Evolutionary conservation across 257 asterid genomes (phyloP), one percentile per base, ranked within the genome.

Genomic region (Handroanthus guayacan): DNA sequence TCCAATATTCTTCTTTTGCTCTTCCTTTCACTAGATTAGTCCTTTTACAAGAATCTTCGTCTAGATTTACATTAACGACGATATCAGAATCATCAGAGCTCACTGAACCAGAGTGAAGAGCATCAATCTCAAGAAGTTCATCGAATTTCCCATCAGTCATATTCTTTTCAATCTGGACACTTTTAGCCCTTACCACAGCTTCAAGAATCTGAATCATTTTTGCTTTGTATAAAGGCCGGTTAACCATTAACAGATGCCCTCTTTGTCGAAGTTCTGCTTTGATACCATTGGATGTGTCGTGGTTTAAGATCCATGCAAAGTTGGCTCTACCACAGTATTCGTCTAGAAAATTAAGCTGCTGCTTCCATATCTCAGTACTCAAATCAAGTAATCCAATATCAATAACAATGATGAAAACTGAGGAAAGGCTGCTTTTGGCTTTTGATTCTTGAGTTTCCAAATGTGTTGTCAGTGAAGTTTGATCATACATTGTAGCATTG

Each of bases 301-400:
- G 97, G 78, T 85, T 89, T 51, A 94, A 76, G 62, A 91, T 84
- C 97, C 97, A 94, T 3, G 94, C 96, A 18, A 94, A 90, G 85
- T 66, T 89, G 65, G 90, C 92, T 74, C 81, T 79, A 37, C 84
- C 81, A 14, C 76, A 58, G 80, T 85, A 86, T 62, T 77, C 77
- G 37, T 94, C 94, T 12, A 94, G 92, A 72, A 87, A 89, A 61
- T 79, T 80, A 54, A 94, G 92, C 81, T 94, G 98, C 48, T 92
- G 94, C 85, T 79, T 89, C 98, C 98, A 94, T 75, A 87, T 84
- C 47, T 67, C 82, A 44, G 92, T 92, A 67, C 90, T 92, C 80
- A 87, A 83, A 86, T 94, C 96, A 11, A 94, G 97, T 55, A 94
- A 75, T 18, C 91, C 90, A 67, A 94, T 85, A 64, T 90, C 98